phyloP scores from a whole-genome alignment of 352 stramenopile species.

The Phytophthora macrochlamydospora region DNA sequence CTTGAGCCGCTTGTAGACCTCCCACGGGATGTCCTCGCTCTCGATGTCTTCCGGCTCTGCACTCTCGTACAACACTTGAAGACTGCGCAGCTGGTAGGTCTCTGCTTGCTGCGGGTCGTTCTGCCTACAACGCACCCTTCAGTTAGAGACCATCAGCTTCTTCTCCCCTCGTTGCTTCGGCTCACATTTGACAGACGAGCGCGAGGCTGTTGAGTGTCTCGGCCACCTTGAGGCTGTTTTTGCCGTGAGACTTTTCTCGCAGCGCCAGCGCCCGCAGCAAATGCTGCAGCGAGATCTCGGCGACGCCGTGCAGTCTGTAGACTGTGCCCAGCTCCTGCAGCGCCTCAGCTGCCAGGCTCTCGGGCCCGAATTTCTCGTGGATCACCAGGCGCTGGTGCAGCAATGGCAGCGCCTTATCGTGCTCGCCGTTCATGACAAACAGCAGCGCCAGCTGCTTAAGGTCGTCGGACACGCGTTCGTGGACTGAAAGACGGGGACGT shows the following conservation, averaged over 20 bases:
- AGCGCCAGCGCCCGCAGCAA: slow-evolving; percentile 56
- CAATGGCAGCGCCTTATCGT: slow-evolving; percentile 68
- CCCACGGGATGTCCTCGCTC: slow-evolving; percentile 78
- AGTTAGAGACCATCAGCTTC: neutral
- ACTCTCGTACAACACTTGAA: slow-evolving; percentile 55
- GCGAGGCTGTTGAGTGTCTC: slow-evolving; percentile 84
- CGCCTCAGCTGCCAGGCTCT: slow-evolving; percentile 63
- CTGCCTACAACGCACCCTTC: slow-evolving; percentile 23
- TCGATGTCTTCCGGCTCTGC: slow-evolving; percentile 71
- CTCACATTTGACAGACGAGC: slow-evolving; percentile 55
- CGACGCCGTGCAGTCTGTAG: slow-evolving; percentile 62
- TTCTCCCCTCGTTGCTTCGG: neutral
- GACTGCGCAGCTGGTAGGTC: slow-evolving; percentile 58
- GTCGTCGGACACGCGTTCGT: slow-evolving; percentile 59
- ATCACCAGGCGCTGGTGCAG: slow-evolving; percentile 83
- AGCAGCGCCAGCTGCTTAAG: slow-evolving; percentile 70
- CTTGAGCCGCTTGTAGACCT: slow-evolving; percentile 80
- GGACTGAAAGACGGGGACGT: slow-evolving; percentile 36
- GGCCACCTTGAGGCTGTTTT: slow-evolving; percentile 68
- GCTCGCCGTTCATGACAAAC: slow-evolving; percentile 70
- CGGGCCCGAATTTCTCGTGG: slow-evolving; percentile 77
- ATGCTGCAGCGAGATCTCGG: slow-evolving; percentile 63
- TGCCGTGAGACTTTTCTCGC: slow-evolving; percentile 52
- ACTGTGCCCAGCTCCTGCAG: slow-evolving; percentile 71
- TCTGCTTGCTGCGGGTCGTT: slow-evolving; percentile 44